Conservation (phyloP, 306 rosid genomes). For the Psophocarpus tetragonolobus region DNA sequence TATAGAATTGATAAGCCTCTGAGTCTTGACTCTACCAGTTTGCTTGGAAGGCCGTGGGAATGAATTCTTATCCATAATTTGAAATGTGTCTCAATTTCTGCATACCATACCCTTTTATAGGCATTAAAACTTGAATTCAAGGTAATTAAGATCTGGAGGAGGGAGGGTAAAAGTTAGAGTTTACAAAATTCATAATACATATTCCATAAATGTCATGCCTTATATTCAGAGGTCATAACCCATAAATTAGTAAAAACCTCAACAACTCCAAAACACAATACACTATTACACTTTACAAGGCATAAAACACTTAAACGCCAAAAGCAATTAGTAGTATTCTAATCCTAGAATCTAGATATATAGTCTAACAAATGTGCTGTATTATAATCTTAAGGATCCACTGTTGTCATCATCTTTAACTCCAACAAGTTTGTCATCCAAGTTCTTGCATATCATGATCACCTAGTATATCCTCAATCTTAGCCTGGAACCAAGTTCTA, state of each 20-base stretch:
- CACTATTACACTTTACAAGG: background rate
- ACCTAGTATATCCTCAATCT: background rate
- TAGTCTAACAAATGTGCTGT: background rate
- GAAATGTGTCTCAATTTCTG: slow-evolving; percentile 13
- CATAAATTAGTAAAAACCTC: background rate
- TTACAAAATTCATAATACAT: background rate
- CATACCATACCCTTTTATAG: background rate
- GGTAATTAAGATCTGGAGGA: background rate
- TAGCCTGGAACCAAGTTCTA: background rate
- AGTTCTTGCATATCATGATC: background rate
- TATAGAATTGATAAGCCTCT: background rate
- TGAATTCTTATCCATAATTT: slow-evolving; percentile 10
- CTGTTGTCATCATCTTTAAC: background rate
- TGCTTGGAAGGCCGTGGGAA: background rate
- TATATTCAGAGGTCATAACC: background rate
- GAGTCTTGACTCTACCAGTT: background rate
- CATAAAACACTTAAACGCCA: background rate
- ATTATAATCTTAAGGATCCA: background rate
- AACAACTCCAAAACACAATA: background rate
- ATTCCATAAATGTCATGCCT: background rate
- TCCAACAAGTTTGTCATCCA: background rate
- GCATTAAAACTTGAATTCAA: slow-evolving; percentile 2
- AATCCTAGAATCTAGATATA: background rate
- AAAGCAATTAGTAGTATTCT: background rate
- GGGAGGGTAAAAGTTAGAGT: too few relatives aligned